These are phyloP conservation scores for Metarhizium guizhouense DNA, from an alignment of 2,329 filamentous ascomycete species.

Conservation along the genomic window DNA sequence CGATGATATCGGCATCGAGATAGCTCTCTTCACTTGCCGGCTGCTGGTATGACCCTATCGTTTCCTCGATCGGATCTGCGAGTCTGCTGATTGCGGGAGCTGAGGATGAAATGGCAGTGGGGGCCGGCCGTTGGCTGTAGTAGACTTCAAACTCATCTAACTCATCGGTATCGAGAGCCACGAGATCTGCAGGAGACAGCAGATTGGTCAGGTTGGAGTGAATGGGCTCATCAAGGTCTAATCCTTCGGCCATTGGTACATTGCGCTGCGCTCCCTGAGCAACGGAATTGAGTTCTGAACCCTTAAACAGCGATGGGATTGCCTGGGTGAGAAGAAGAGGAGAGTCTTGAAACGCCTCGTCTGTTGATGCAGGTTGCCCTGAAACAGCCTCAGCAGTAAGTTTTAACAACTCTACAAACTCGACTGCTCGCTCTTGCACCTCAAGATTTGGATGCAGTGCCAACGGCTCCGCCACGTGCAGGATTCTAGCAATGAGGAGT, in stretches of 20 bases:
- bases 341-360: slow-evolving; percentile 50
- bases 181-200: slow-evolving; percentile 48
- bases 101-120: slow-evolving; percentile 40
- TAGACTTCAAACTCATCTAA: slow-evolving; percentile 60
- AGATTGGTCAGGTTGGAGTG: slow-evolving; percentile 64
- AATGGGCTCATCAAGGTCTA: slow-evolving; percentile 76
- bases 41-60: slow-evolving; percentile 48
- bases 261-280: slow-evolving; percentile 74
- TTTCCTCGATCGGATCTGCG: slow-evolving; percentile 39
- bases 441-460: slow-evolving; percentile 79
- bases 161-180: slow-evolving; percentile 40
- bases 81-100: slow-evolving; percentile 46
- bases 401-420: slow-evolving; percentile 83
- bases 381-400: slow-evolving; percentile 74
- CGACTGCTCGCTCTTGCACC: slow-evolving; percentile 88
- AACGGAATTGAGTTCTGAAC: slow-evolving; percentile 87
- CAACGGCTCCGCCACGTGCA: slow-evolving; percentile 73
- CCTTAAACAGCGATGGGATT: slow-evolving; percentile 77
- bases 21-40: slow-evolving; percentile 51
- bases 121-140: slow-evolving; percentile 48
- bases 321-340: slow-evolving; percentile 84
- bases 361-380: slow-evolving; percentile 51
- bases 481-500: slow-evolving; percentile 70
- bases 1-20: slow-evolving; percentile 63
- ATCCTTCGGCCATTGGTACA: slow-evolving; percentile 65